These are phyloP conservation scores for Limonium bicolor DNA, from an alignment of 148 eudicot genomes.

Conservation along the genomic window DNA sequence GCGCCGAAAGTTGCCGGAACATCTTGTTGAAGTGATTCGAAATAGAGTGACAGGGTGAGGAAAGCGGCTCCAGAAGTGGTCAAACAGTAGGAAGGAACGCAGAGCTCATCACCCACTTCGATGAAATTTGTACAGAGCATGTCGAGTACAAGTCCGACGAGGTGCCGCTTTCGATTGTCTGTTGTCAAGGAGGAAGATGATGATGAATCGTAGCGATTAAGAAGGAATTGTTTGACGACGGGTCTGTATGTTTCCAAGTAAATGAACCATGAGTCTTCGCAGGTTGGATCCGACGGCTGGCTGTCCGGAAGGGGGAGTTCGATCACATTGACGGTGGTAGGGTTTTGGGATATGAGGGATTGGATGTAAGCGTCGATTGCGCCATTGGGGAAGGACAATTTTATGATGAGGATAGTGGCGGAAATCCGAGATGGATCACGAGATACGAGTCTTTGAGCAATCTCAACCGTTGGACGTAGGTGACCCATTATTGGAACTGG, in stretches of 20 bases:
- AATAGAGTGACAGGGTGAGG: neutral
- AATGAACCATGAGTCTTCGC: neutral
- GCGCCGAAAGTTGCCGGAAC: neutral
- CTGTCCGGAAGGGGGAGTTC: neutral
- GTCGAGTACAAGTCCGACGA: conserved; percentile 14
- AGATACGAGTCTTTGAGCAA: conserved; percentile 28
- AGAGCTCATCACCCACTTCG: conserved; percentile 13
- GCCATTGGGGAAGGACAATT: conserved; percentile 1
- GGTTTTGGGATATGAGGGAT: neutral
- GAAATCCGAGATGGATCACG: conserved; percentile 19
- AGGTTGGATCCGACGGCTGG: neutral
- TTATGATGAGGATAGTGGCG: conserved; percentile 20
- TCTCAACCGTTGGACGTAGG: conserved; percentile 21
- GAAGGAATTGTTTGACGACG: conserved; percentile 10
- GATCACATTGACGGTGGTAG: neutral
- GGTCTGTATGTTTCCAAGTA: conserved; percentile 9
- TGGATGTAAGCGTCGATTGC: conserved; percentile 7
- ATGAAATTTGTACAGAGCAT: conserved; percentile 10
- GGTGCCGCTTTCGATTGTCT: too few relatives aligned
- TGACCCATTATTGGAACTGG: conserved; percentile 48
- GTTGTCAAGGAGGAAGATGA: too few relatives aligned
- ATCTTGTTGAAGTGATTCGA: neutral
- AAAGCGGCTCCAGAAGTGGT: conserved; percentile 11
- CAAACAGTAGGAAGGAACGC: conserved; percentile 13
- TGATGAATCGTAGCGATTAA: neutral